These are phyloP conservation scores for Botryotinia calthae DNA, from an alignment of 2,329 filamentous ascomycete species.

Conservation along the genomic window DNA sequence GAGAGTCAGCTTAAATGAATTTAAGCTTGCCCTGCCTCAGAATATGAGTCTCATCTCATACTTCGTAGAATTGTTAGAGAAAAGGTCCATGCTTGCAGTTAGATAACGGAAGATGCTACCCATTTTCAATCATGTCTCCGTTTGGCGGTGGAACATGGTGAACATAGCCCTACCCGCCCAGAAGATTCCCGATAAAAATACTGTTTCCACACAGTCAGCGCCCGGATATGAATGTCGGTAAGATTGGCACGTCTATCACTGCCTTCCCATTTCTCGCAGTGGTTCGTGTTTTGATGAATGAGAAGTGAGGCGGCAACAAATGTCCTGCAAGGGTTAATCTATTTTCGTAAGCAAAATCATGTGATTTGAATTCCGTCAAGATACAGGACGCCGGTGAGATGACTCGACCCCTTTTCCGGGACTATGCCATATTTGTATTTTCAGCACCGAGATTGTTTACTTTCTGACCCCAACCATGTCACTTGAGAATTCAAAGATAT, in stretches of 20 bases:
- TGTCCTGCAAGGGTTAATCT: not conserved
- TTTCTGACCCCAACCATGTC: not conserved
- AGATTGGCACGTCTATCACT: not conserved
- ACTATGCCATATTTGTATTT: not conserved
- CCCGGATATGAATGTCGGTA: not conserved
- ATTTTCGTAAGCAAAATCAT: not conserved
- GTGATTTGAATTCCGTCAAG: not conserved
- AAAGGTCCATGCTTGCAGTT: not conserved
- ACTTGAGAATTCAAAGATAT: too few relatives aligned
- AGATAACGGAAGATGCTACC: not conserved
- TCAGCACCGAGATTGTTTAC: not conserved
- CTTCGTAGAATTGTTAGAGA: not conserved
- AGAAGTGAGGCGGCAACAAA: not conserved
- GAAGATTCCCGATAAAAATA: not conserved
- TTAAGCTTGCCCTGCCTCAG: not conserved
- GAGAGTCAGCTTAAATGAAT: conserved; percentile 13
- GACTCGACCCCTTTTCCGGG: not conserved
- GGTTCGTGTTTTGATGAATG: not conserved
- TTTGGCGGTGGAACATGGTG: conserved; percentile 7
- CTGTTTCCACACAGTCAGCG: not conserved
- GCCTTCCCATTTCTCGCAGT: not conserved
- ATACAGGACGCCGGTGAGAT: not conserved
- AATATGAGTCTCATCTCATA: not conserved
- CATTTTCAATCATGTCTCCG: not conserved
- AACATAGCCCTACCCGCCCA: conserved; percentile 13